Conservation (phyloP, 768 basidiomycete species). For the Kondoa subrosea region DNA sequence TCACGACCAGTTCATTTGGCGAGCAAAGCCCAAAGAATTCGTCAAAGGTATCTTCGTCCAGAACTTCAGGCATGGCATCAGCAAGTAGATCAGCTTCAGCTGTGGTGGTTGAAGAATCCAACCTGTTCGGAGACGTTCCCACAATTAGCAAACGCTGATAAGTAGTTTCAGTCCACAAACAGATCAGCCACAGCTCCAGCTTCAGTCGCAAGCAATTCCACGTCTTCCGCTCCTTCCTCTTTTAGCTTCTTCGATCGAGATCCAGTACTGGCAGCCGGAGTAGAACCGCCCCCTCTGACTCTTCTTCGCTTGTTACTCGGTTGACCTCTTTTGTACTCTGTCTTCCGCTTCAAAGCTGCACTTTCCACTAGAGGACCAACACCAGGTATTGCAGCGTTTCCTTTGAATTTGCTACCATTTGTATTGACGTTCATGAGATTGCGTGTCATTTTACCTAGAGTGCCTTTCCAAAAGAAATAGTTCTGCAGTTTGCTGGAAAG, state of each 20-base stretch:
- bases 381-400: not conserved
- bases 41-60: constrained; percentile 46
- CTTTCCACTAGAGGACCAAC: constrained; percentile 34
- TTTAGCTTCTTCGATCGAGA: constrained; percentile 17
- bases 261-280: constrained; percentile 13
- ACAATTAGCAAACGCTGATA: not conserved
- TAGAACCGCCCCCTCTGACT: constrained; percentile 52
- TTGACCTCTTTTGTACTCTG: constrained; percentile 38
- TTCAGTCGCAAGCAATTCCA: constrained; percentile 24
- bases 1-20: constrained; percentile 62
- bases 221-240: constrained; percentile 16
- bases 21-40: constrained; percentile 58
- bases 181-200: constrained; percentile 44
- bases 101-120: constrained; percentile 1
- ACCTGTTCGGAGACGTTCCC: not conserved
- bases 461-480: constrained; percentile 70
- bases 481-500: constrained; percentile 55
- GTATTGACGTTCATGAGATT: constrained; percentile 19
- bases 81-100: constrained; percentile 7
- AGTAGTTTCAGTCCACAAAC: constrained; percentile 35
- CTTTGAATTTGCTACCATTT: constrained; percentile 11
- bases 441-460: constrained; percentile 28
- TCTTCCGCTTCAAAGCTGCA: constrained; percentile 63
- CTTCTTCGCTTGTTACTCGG: constrained; percentile 45
- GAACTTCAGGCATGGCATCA: constrained; percentile 16